Conservation (phyloP, 2,329 filamentous ascomycete species). For the Diaporthe vexans region DNA sequence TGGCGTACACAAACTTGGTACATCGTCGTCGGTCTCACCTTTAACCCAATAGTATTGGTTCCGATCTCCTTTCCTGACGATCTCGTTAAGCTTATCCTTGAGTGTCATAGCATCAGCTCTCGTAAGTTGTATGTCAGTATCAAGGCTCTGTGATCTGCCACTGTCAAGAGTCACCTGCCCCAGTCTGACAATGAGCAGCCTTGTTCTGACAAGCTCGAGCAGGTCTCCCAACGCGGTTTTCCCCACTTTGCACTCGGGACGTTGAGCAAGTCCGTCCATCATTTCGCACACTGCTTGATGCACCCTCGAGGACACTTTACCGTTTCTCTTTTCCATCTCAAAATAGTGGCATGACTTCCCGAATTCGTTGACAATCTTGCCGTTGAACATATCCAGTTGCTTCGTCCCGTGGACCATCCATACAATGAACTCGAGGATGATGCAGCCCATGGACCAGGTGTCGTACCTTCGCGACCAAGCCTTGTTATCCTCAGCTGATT, state of each 20-base stretch:
- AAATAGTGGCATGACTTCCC: background rate
- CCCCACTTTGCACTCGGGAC: background rate
- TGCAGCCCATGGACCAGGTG: constrained; percentile 51
- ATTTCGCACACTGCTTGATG: background rate
- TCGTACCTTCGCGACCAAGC: constrained; percentile 47
- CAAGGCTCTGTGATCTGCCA: background rate
- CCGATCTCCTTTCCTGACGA: no score
- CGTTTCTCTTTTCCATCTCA: background rate
- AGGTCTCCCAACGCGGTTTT: background rate
- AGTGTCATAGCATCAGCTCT: background rate
- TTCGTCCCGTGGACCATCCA: constrained; percentile 48
- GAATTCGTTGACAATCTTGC: background rate
- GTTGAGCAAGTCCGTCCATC: background rate
- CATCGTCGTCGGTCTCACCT: no score
- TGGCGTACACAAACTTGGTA: no score
- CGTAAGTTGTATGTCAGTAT: background rate
- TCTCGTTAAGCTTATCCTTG: rapidly evolving
- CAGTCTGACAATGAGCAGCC: background rate
- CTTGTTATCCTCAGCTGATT: background rate
- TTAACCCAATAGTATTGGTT: no score
- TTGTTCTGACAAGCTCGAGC: background rate
- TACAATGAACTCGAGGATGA: constrained; percentile 48
- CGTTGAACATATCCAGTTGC: constrained; percentile 6
- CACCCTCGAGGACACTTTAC: background rate
- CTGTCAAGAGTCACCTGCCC: rapidly evolving